Conservation (phyloP, 345 rosid genomes). For the Cardamine resedifolia region DNA sequence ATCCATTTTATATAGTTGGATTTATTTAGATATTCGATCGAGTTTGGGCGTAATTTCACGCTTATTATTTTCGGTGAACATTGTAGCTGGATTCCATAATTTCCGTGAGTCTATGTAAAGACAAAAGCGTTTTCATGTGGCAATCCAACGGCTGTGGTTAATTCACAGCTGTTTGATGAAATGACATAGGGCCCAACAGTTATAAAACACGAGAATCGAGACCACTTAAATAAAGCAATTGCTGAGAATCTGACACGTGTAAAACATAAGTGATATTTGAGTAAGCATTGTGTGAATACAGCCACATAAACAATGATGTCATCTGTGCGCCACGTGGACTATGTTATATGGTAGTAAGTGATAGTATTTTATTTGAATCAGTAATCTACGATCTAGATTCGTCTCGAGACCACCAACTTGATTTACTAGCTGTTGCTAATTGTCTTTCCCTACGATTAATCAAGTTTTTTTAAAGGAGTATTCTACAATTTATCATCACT, state of each 20-base stretch:
- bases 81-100: slow-evolving; percentile 25
- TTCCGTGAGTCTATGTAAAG: slow-evolving; percentile 16
- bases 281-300: slow-evolving; percentile 6
- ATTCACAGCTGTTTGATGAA: slow-evolving; percentile 9
- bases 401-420: slow-evolving; percentile 34
- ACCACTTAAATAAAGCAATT: slow-evolving; percentile 26
- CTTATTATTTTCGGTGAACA: neutral
- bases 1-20: neutral
- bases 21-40: neutral
- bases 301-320: slow-evolving; percentile 14
- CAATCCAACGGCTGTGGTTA: slow-evolving; percentile 29
- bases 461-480: neutral
- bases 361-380: neutral
- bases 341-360: neutral
- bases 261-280: neutral
- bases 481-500: neutral
- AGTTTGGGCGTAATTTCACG: neutral
- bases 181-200: slow-evolving; percentile 3
- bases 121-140: slow-evolving; percentile 16
- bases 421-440: slow-evolving; percentile 11
- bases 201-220: slow-evolving; percentile 11
- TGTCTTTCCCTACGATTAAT: slow-evolving; percentile 19
- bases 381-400: slow-evolving; percentile 29
- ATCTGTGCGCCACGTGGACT: neutral
- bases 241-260: slow-evolving; percentile 15